A percentile compares a stretch with the other conserved stretches of the same genome.
Evolutionary conservation across 2,329 filamentous ascomycete species (phyloP).

Genomic region (Colletotrichum lupini): DNA sequence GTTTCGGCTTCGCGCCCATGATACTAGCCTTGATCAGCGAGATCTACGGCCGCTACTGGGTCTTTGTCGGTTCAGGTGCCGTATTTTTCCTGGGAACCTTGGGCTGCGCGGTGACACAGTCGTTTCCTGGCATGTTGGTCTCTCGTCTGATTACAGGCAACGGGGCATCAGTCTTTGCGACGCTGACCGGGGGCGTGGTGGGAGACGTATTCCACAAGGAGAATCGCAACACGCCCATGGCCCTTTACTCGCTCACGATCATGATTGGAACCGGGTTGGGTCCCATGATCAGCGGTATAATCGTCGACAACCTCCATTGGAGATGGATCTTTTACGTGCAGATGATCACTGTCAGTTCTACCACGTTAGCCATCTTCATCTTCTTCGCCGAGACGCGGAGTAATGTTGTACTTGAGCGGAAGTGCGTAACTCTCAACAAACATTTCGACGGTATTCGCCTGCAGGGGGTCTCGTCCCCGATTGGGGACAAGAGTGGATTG

Average conservation of each 20-base stretch:
- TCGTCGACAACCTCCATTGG: conserved; percentile 69
- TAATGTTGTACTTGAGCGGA: conserved; percentile 71
- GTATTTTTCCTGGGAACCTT: conserved; percentile 53
- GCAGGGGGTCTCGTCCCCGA: neutral
- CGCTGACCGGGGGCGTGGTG: conserved; percentile 72
- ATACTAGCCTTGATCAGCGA: conserved; percentile 75
- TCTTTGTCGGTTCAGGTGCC: conserved; percentile 44
- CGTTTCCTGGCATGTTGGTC: conserved; percentile 70
- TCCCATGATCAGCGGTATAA: conserved; percentile 67
- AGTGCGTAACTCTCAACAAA: conserved; percentile 67
- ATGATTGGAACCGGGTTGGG: conserved; percentile 73
- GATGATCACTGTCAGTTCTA: conserved; percentile 64
- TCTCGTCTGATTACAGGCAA: conserved; percentile 72
- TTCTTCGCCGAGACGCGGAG: conserved; percentile 77
- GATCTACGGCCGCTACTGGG: conserved; percentile 56
- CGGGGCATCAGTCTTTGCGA: conserved; percentile 61
- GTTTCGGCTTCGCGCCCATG: conserved; percentile 76
- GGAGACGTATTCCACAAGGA: conserved; percentile 73
- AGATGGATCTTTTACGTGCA: conserved; percentile 77
- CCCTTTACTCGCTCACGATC: conserved; percentile 70
- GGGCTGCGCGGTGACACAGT: conserved; percentile 68
- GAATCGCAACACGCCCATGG: conserved; percentile 76
- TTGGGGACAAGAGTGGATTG: neutral
- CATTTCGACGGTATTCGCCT: neutral
- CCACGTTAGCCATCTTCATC: conserved; percentile 66